Conservation (phyloP, 75 land plant genomes). For the Chamaecyparis obtusa region DNA sequence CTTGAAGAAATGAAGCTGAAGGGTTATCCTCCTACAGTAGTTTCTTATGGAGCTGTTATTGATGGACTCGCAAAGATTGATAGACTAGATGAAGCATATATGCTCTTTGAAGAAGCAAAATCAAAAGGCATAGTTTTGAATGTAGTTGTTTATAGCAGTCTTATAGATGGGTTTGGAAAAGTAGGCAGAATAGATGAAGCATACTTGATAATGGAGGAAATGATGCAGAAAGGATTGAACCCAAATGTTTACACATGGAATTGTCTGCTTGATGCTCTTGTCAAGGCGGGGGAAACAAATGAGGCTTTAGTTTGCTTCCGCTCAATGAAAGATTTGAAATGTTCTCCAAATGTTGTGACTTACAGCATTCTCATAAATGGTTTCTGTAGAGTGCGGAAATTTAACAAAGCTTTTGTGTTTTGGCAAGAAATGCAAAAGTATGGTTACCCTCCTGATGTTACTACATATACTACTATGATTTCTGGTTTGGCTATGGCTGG, state of each 20-base stretch:
- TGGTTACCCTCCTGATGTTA: slow-evolving; percentile 57
- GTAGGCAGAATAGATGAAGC: slow-evolving; percentile 81
- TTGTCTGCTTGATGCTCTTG: slow-evolving; percentile 68
- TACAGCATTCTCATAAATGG: slow-evolving; percentile 80
- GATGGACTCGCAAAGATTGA: slow-evolving; percentile 79
- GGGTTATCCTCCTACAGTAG: slow-evolving; percentile 47
- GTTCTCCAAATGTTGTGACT: slow-evolving; percentile 68
- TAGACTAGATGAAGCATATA: slow-evolving; percentile 73
- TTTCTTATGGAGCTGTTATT: slow-evolving; percentile 66
- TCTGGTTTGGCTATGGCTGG: slow-evolving; percentile 64
- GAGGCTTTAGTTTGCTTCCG: slow-evolving; percentile 63
- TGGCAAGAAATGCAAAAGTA: slow-evolving; percentile 85
- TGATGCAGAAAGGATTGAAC: slow-evolving; percentile 66
- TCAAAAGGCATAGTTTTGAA: slow-evolving; percentile 51
- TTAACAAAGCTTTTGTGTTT: slow-evolving; percentile 71
- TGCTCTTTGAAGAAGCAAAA: slow-evolving; percentile 82
- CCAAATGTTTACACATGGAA: slow-evolving; percentile 80
- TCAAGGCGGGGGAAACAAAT: slow-evolving; percentile 61
- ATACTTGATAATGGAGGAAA: slow-evolving; percentile 64
- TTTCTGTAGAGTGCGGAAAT: slow-evolving; percentile 60
- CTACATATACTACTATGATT: slow-evolving; percentile 84
- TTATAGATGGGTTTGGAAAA: slow-evolving; percentile 79
- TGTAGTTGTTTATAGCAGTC: slow-evolving; percentile 64
- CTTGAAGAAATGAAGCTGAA: slow-evolving; percentile 75
- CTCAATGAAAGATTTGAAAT: slow-evolving; percentile 71